Conservation (phyloP, 768 basidiomycete species). For the Lactarius hatsudake region DNA sequence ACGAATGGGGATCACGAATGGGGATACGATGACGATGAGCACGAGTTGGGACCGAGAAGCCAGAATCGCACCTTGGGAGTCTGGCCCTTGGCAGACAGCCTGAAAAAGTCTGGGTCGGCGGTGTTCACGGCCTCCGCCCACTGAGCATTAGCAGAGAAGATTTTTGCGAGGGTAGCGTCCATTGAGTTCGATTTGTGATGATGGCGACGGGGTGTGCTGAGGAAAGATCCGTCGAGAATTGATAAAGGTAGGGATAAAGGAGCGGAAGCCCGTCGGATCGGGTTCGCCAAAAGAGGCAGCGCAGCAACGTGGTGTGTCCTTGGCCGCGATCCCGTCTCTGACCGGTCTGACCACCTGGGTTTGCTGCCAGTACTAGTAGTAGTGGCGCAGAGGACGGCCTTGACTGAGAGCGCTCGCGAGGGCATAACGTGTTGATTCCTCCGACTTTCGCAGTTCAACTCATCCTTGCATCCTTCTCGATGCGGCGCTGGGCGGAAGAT, state of each 20-base stretch:
- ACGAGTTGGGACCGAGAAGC: slow-evolving; percentile 10
- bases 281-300: not conserved
- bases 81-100: slow-evolving; percentile 59
- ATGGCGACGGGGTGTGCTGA: not conserved
- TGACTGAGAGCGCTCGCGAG: not conserved
- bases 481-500: not conserved
- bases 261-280: not conserved
- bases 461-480: not conserved
- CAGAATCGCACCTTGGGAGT: slow-evolving; percentile 51
- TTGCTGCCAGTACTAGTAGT: not conserved
- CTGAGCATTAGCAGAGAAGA: slow-evolving; percentile 54
- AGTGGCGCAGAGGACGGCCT: not conserved
- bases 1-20: not conserved
- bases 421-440: not conserved
- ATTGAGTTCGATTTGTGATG: not conserved
- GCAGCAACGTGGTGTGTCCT: not conserved
- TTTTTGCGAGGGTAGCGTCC: slow-evolving; percentile 31
- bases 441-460: not conserved
- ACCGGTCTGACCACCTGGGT: not conserved
- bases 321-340: not conserved
- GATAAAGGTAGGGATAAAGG: not conserved
- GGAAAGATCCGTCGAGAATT: not conserved
- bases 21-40: not conserved
- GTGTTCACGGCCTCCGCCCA: slow-evolving; percentile 65
- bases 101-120: slow-evolving; percentile 64